Evolutionary conservation across 768 basidiomycete genomes (phyloP), one percentile per base, ranked within the genome.

Genomic region (Mycena filopes): DNA sequence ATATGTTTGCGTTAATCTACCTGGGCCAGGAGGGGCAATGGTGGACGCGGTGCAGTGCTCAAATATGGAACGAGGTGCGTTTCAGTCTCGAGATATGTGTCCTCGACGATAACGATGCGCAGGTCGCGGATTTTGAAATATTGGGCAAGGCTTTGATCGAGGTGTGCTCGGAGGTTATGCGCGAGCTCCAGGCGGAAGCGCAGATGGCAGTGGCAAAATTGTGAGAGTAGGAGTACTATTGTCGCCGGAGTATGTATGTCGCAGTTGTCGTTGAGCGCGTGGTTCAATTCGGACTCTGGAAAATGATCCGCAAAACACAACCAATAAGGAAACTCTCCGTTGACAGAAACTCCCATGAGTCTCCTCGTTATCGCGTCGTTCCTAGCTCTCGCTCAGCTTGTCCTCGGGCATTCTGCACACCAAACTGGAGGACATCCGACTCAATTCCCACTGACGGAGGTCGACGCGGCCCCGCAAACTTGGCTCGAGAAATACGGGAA

Each of bases 401-500:
- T 23, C 21, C 18, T n/a, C 23, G 58, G 40, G 36, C 56, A 54
- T 33, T 6, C 29, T 2, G 21, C 55, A 9, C 53, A 40, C 25
- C 51, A 6, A 6, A 45, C 15, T 18, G 28, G 42, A 25, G 28
- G 38, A n/a, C n/a, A n/a, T n/a, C n/a, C n/a, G n/a, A n/a, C n/a
- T 28, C 68, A 69, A 41, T 38, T 63, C 21, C 68, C 68, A 20
- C 25, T 69, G 23, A 65, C 58, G 18, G 57, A 61, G 28, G 3
- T 36, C 38, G 60, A 66, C 36, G 51, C 60, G 13, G 23, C 54
- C 20, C 58, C 58, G 8, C 49, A 65, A 25, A 85, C 85, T 55
- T 93, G 91, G 91, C 74, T 82, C 9, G 81, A 86, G 58, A 93
- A 91, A 75, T 95, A 93, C 69, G 93, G 92, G n/a, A 72, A 76